These are phyloP conservation scores for Calocera cornea DNA, from an alignment of 768 basidiomycete genomes.

Conservation along the genomic window DNA sequence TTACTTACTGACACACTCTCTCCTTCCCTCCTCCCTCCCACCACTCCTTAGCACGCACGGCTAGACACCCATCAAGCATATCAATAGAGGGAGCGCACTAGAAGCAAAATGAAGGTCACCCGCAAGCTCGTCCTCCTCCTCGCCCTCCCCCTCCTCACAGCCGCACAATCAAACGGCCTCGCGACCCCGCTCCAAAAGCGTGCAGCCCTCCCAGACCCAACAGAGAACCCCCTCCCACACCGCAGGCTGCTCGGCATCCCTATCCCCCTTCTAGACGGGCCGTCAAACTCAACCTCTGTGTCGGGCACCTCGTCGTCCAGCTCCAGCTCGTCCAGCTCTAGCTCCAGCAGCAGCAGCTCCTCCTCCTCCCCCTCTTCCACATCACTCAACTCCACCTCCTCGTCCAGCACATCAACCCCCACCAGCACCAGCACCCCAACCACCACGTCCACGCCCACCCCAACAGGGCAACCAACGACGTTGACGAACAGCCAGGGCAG, in stretches of 20 bases:
- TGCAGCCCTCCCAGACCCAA: neutral
- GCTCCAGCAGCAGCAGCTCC: constrained; percentile 24
- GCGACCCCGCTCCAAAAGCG: neutral
- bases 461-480: neutral
- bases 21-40: neutral
- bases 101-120: neutral
- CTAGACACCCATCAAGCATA: neutral
- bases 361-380: constrained; percentile 23
- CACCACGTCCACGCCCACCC: constrained; percentile 3
- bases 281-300: neutral
- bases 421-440: constrained; percentile 22
- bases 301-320: constrained; percentile 20
- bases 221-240: neutral
- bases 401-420: constrained; percentile 21
- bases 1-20: neutral
- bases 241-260: neutral
- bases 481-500: constrained; percentile 9
- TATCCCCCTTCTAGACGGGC: neutral
- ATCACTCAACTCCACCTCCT: constrained; percentile 20
- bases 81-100: too few relatives aligned
- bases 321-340: constrained; percentile 20
- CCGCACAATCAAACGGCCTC: constrained; percentile 2
- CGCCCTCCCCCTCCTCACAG: constrained; percentile 2
- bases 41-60: neutral
- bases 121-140: constrained; percentile 3